These are phyloP conservation scores for Phyllostachys edulis DNA, from an alignment of 176 grass and related monocot genomes.

Conservation along the genomic window DNA sequence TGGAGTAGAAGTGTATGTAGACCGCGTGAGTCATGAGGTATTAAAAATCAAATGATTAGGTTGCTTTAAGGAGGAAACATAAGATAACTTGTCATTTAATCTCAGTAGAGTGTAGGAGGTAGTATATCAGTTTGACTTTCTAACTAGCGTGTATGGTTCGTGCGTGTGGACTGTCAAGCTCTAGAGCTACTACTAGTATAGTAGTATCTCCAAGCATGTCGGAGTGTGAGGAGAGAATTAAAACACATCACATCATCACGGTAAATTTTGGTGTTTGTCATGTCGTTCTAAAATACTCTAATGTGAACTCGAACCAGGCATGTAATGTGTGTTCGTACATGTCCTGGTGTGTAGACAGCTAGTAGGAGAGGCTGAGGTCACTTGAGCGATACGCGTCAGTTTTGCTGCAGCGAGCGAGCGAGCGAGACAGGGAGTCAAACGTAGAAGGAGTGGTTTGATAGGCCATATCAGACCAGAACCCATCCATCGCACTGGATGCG, in stretches of 20 bases:
- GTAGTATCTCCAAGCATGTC: neutral
- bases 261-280: neutral
- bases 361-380: neutral
- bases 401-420: neutral
- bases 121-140: neutral
- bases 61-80: slow-evolving; percentile 33
- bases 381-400: neutral
- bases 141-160: neutral
- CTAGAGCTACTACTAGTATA: neutral
- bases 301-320: neutral
- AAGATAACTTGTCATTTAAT: neutral
- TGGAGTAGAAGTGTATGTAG: slow-evolving; percentile 17
- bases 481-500: slow-evolving; percentile 10
- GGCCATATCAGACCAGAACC: slow-evolving; percentile 44
- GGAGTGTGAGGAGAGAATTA: neutral
- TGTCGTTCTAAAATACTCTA: neutral
- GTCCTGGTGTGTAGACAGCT: neutral
- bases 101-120: neutral
- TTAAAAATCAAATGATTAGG: slow-evolving; percentile 38
- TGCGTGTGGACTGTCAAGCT: neutral
- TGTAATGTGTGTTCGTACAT: neutral
- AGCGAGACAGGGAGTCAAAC: neutral
- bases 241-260: neutral
- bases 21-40: slow-evolving; percentile 8
- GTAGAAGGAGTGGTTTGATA: slow-evolving; percentile 36